Evolutionary conservation across 202 grass and related monocot species (phyloP).

Genomic region (Dendrocalamus latiflorus): DNA sequence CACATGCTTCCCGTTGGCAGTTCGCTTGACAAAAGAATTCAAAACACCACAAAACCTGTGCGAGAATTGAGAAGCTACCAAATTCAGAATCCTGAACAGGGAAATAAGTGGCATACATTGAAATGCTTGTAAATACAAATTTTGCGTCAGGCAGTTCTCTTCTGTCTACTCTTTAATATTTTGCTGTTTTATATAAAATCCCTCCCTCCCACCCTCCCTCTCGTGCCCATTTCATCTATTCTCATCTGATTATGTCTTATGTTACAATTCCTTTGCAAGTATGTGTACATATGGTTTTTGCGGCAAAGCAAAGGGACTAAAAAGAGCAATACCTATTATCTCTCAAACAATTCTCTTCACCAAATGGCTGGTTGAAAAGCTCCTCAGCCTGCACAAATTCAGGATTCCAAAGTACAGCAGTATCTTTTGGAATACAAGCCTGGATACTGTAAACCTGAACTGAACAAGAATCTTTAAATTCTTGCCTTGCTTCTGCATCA

Average conservation of each 20-base stretch:
- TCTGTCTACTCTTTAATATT: neutral
- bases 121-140: neutral
- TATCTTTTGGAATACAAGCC: constrained; percentile 78
- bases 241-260: neutral
- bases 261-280: neutral
- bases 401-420: constrained; percentile 87
- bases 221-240: neutral
- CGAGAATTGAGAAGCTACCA: constrained; percentile 14
- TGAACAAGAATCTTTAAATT: constrained; percentile 74
- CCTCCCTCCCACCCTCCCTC: neutral
- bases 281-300: neutral
- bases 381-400: constrained; percentile 96
- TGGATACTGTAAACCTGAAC: constrained; percentile 94
- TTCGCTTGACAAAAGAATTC: constrained; percentile 68
- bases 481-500: constrained; percentile 52
- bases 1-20: constrained; percentile 47
- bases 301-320: neutral
- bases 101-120: neutral
- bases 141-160: neutral
- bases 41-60: constrained; percentile 84
- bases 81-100: constrained; percentile 20
- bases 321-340: constrained; percentile 65
- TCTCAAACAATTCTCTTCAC: constrained; percentile 87
- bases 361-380: constrained; percentile 70
- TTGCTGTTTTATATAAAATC: neutral